Percentiles rank a stretch among this genome's conserved stretches.
phyloP scores from a whole-genome alignment of 2,329 filamentous ascomycete genomes.

The Fusarium brevicatenulatum region DNA sequence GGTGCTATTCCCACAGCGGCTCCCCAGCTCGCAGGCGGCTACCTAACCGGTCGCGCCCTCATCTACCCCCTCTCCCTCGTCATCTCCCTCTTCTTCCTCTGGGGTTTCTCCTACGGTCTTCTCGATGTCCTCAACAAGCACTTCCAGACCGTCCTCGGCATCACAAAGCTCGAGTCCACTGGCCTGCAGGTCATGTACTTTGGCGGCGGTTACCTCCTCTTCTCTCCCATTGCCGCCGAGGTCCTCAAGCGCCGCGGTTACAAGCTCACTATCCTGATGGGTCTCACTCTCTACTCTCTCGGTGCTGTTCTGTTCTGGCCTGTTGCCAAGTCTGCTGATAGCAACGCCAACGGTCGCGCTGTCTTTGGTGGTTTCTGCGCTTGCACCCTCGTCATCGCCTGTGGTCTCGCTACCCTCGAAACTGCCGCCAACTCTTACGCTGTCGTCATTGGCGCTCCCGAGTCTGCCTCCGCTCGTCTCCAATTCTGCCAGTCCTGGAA shows the following conservation, averaged over 20 bases:
- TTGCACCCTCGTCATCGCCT: slow-evolving; percentile 77
- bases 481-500: slow-evolving; percentile 80
- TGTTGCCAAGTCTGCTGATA: slow-evolving; percentile 61
- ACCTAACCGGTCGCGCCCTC: slow-evolving; percentile 39
- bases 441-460: slow-evolving; percentile 62
- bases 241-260: slow-evolving; percentile 73
- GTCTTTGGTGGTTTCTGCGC: slow-evolving; percentile 79
- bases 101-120: slow-evolving; percentile 59
- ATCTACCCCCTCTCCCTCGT: slow-evolving; percentile 72
- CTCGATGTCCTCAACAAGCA: slow-evolving; percentile 61
- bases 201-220: slow-evolving; percentile 59
- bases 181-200: slow-evolving; percentile 64
- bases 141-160: slow-evolving; percentile 57
- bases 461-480: slow-evolving; percentile 11
- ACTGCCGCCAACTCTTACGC: slow-evolving; percentile 77
- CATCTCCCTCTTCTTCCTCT: slow-evolving; percentile 59
- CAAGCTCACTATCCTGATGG: slow-evolving; percentile 73
- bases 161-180: slow-evolving; percentile 56
- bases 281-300: slow-evolving; percentile 72
- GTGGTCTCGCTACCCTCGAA: slow-evolving; percentile 77
- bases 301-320: slow-evolving; percentile 66
- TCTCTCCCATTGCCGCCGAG: slow-evolving; percentile 63
- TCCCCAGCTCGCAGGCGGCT: slow-evolving; percentile 38
- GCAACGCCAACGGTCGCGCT: slow-evolving; percentile 31
- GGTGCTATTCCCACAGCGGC: slow-evolving; percentile 36